phyloP scores from a whole-genome alignment of 2,329 filamentous ascomycete genomes.

The Ophiostoma ulmi region DNA sequence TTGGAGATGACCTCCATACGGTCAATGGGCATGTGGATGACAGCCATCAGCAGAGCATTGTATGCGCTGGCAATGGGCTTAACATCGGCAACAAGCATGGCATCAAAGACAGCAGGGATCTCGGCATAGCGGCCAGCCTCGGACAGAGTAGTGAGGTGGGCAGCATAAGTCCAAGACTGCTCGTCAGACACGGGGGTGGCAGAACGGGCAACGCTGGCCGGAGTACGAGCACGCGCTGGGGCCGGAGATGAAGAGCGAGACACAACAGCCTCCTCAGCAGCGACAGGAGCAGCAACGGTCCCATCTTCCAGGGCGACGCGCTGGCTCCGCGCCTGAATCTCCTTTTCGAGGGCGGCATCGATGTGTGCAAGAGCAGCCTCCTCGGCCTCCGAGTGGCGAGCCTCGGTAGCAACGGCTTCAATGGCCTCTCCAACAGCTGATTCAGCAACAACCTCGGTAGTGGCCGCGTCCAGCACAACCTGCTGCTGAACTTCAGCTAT shows the following conservation, averaged over 20 bases:
- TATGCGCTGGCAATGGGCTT: conserved; percentile 81
- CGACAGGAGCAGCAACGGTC: conserved; percentile 39
- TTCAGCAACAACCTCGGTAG: background rate
- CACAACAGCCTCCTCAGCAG: conserved; percentile 36
- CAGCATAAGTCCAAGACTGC: conserved; percentile 66
- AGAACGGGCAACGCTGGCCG: conserved; percentile 48
- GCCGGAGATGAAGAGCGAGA: conserved; percentile 41
- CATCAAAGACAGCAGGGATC: conserved; percentile 86
- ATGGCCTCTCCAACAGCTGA: background rate
- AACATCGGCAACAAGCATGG: conserved; percentile 76
- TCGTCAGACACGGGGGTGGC: conserved; percentile 57
- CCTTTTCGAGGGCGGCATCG: conserved; percentile 75
- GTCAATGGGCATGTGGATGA: conserved; percentile 73
- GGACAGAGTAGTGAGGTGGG: conserved; percentile 71
- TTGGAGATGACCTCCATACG: conserved; percentile 83
- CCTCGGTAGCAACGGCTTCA: background rate
- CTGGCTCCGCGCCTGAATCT: conserved; percentile 56
- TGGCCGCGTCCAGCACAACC: conserved; percentile 23
- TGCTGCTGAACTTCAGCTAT: background rate
- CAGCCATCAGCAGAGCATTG: conserved; percentile 80
- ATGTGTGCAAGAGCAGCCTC: conserved; percentile 69
- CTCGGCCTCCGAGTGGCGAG: conserved; percentile 30
- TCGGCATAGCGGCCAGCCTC: conserved; percentile 71
- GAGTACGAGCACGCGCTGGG: conserved; percentile 39
- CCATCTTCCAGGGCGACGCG: conserved; percentile 43